These are phyloP conservation scores for Entomortierella beljakovae DNA, from an alignment of 192 early-diverging fungal genomes.

Conservation along the genomic window DNA sequence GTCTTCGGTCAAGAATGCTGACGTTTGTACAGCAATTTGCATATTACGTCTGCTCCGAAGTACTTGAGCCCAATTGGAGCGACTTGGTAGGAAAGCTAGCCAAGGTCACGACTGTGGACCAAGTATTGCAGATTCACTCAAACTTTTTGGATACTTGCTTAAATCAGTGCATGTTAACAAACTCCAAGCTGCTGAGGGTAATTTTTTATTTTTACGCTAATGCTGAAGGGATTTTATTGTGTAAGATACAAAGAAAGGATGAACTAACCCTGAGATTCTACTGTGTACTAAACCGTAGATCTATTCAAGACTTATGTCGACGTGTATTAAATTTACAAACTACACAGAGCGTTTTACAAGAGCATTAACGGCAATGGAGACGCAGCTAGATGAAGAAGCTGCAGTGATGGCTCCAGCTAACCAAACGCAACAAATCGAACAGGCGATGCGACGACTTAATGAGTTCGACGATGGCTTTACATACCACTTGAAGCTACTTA, in stretches of 20 bases:
- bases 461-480: slow-evolving; percentile 73
- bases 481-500: slow-evolving; percentile 75
- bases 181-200: slow-evolving; percentile 85
- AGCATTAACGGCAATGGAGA: slow-evolving; percentile 51
- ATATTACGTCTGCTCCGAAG: slow-evolving; percentile 91
- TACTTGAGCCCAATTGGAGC: slow-evolving; percentile 93
- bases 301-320: slow-evolving; percentile 70
- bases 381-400: slow-evolving; percentile 43
- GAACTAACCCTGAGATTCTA: neutral
- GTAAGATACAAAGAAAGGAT: neutral
- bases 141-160: slow-evolving; percentile 90
- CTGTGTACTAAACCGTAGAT: slow-evolving; percentile 51
- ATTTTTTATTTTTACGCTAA: slow-evolving; percentile 32
- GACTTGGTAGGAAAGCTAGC: slow-evolving; percentile 71
- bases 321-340: slow-evolving; percentile 67
- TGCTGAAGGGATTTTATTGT: too few species aligned
- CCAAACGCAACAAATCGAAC: slow-evolving; percentile 56
- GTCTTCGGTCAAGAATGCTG: slow-evolving; percentile 85
- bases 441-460: slow-evolving; percentile 52
- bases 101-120: slow-evolving; percentile 85
- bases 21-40: slow-evolving; percentile 93
- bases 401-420: slow-evolving; percentile 44
- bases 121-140: slow-evolving; percentile 82
- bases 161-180: slow-evolving; percentile 91
- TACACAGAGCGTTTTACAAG: slow-evolving; percentile 68